phyloP scores from a whole-genome alignment of 768 basidiomycete genomes.

The Lentinula detonsa region DNA sequence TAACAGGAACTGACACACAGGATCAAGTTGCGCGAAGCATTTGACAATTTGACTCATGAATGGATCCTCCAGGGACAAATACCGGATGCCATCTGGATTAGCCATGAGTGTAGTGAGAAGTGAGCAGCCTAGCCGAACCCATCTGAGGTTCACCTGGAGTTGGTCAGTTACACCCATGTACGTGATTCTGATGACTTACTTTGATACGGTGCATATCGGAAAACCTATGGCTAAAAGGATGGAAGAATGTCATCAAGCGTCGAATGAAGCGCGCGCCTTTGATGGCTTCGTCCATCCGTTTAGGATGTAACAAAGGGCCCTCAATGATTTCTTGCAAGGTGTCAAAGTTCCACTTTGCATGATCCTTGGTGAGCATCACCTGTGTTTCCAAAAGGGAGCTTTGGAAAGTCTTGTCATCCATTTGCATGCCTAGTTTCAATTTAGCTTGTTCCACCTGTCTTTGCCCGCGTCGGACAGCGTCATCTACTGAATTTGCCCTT shows the following conservation, averaged over 20 bases:
- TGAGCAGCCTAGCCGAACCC: constrained; percentile 81
- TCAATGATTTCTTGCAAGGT: constrained; percentile 84
- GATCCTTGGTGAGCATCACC: constrained; percentile 83
- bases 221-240: constrained; percentile 86
- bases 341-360: constrained; percentile 91
- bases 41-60: constrained; percentile 79
- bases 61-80: constrained; percentile 77
- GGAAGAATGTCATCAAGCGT: constrained; percentile 90
- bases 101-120: constrained; percentile 79
- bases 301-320: constrained; percentile 86
- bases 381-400: constrained; percentile 80
- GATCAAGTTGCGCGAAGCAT: constrained; percentile 89
- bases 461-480: constrained; percentile 82
- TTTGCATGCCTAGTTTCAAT: constrained; percentile 85
- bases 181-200: constrained; percentile 24
- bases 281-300: constrained; percentile 91
- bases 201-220: constrained; percentile 72
- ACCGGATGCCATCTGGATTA: constrained; percentile 78
- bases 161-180: not conserved
- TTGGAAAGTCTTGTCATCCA: constrained; percentile 94
- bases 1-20: constrained; percentile 41
- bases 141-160: constrained; percentile 66
- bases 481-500: constrained; percentile 79
- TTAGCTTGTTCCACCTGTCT: constrained; percentile 87
- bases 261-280: constrained; percentile 84